Evolutionary conservation across 176 grass and related monocot species (phyloP), one percentile per base, ranked within the genome.

Genomic region (Aegilops longissima): DNA sequence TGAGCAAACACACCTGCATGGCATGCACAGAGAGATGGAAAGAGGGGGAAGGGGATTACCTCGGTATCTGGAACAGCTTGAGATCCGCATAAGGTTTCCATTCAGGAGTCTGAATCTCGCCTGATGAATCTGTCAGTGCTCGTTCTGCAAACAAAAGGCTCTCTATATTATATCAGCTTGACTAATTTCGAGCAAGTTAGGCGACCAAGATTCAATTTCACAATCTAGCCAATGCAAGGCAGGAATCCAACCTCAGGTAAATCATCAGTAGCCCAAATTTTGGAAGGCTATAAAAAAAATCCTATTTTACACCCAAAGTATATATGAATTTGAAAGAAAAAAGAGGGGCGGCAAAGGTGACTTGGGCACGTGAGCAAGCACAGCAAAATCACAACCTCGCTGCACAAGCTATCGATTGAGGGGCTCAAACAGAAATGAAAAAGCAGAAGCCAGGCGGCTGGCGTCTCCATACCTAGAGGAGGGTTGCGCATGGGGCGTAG

Each of bases 41-140:
- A 12, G n/a, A 20, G 54, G 54, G 54, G 54, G 49, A 2, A 30
- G 49, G 12, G 36, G 25, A 40, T 93, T 84, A 93, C 92, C 88
- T 21, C 58, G 24, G 77, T 74, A 65, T 27, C 83, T 61, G 86
- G 82, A 76, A 61, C 56, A 23, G 68, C 67, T 72, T 86, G 82
- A 38, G 76, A 80, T 66, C 18, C 88, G 13, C 14, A 42, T 61
- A 80, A n/a, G 79, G 86, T 83, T 82, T 78, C 76, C 47, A 83
- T 25, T 84, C 62, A 83, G 80, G 74, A 27, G 58, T 70, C 12
- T 69, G 83, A 68, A 25, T 61, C 40, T 80, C 23, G 8, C 17
- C 36, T 27, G 8, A 8, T 17, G 9, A 45, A 65, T 40, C 27
- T 25, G 23, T 16, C 2, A 66, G n/a, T 80, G 61, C 21, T 25